Base-by-base conservation (phyloP, 1,284 basidiomycete genomes). In the Thelephora terrestris region DNA sequence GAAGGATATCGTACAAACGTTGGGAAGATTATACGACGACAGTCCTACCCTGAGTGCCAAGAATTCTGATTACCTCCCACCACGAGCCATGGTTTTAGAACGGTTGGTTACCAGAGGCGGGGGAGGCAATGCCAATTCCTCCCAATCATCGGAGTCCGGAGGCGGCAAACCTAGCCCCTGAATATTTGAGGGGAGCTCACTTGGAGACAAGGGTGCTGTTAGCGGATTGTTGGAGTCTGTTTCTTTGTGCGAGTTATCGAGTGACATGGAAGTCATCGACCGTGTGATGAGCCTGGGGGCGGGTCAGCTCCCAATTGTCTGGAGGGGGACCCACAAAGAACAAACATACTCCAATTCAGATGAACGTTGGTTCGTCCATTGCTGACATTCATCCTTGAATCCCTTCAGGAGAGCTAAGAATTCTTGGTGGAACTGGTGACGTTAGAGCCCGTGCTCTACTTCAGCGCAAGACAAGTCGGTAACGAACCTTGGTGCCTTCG, bases 341-440 rank as follows among this genome's bases (percentile, higher is more conserved):
- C 4, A 37, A 14, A 54, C 61, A 43, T 43, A 70, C 67, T 63
- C 63, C 27, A 81, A 68, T 61, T 86, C 87, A 35, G 79, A 74
- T 51, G 81, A 76, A 25, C 90, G 73, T n/a, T 73, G 68, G 46
- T 76, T 74, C 37, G 78, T 77, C 83, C 87, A 93, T 18, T 74
- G 73, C 55, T 79, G 78, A 61, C 89, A 92, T 2, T 73, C 71
- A 49, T 85, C 82, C 59, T 81, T 84, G 68, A 92, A 88, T 52
- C 82, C 75, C 7, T 73, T 66, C 2, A 93, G 64, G 42, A 91
- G 78, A 10, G 72, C 75, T 3, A 78, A 74, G 48, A 95, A 75
- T 56, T 85, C 81, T 52, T 90, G 89, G 61, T 95, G 92, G 59
- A 94, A 94, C 83, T 91, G 52, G 18, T n/a, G 43, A 20, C 17